Evolutionary conservation across 164 flowering plant species (phyloP).

Genomic region (Dillenia turbinata): DNA sequence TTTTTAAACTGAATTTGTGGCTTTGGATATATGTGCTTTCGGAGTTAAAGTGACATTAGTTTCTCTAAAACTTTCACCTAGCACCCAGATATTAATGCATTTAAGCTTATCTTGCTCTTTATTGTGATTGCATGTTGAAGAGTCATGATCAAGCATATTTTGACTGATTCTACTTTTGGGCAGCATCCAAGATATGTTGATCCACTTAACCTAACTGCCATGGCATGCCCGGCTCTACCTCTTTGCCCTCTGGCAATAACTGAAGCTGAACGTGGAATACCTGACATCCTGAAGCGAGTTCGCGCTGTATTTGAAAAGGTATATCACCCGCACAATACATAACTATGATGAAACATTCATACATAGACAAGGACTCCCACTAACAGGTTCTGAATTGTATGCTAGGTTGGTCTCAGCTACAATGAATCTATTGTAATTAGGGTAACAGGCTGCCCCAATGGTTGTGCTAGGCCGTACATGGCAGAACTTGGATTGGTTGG

Average conservation of each 20-base stretch:
- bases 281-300: constrained; percentile 83
- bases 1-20: too few species aligned
- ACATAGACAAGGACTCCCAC: too few species aligned
- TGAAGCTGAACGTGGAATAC: constrained; percentile 97
- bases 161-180: constrained; percentile 16
- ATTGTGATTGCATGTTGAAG: neutral
- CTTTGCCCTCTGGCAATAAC: constrained; percentile 94
- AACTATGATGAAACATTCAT: too few species aligned
- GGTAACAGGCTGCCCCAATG: constrained; percentile 97
- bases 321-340: neutral
- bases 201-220: constrained; percentile 88
- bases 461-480: constrained; percentile 99
- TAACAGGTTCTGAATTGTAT: neutral
- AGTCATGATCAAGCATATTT: neutral
- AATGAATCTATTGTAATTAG: constrained; percentile 82
- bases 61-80: too few species aligned
- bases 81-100: too few species aligned
- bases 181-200: constrained; percentile 84
- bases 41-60: too few species aligned
- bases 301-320: constrained; percentile 94
- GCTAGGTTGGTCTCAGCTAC: constrained; percentile 86
- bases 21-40: too few species aligned
- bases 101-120: too few species aligned
- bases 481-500: constrained; percentile 99
- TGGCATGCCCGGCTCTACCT: constrained; percentile 99